These are phyloP conservation scores for Speleostelium caveatum DNA, from an alignment of 78 protist genomes.

Conservation along the genomic window DNA sequence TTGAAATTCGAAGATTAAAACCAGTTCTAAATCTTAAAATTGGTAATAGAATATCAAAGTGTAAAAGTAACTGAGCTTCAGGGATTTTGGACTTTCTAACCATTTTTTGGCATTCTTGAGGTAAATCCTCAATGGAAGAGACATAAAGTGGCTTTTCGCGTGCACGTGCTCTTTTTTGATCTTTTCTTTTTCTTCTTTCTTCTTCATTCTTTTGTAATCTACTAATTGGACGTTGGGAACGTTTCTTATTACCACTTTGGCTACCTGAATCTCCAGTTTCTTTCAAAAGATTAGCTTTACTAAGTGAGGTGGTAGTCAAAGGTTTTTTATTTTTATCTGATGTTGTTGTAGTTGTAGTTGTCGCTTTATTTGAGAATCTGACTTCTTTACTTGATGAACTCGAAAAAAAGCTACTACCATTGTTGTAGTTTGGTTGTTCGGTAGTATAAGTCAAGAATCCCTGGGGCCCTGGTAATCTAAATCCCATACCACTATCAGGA, in stretches of 20 bases:
- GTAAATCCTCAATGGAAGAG: constrained; percentile 29
- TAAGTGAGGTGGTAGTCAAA: neutral
- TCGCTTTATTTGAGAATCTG: too few relatives aligned
- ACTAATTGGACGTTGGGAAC: neutral
- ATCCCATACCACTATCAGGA: constrained; percentile 54
- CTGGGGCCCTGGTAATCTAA: constrained; percentile 56
- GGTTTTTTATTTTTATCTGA: neutral
- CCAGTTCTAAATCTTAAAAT: constrained; percentile 77
- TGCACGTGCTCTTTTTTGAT: constrained; percentile 66
- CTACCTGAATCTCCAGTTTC: neutral
- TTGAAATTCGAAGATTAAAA: constrained; percentile 28
- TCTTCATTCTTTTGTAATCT: constrained; percentile 67
- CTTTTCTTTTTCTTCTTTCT: constrained; percentile 63
- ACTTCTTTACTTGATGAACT: neutral
- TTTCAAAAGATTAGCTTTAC: neutral
- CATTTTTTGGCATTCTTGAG: constrained; percentile 63
- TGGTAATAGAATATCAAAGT: constrained; percentile 53
- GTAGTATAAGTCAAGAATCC: constrained; percentile 49
- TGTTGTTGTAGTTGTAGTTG: constrained; percentile 16
- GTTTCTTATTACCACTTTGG: neutral
- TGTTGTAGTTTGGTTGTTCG: neutral
- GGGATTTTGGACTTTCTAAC: constrained; percentile 55
- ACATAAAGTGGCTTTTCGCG: constrained; percentile 57
- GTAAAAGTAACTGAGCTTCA: constrained; percentile 31
- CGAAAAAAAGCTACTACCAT: neutral